Evolutionary conservation across 176 grass and related monocot genomes (phyloP).

Genomic region (Oryza meyeriana): DNA sequence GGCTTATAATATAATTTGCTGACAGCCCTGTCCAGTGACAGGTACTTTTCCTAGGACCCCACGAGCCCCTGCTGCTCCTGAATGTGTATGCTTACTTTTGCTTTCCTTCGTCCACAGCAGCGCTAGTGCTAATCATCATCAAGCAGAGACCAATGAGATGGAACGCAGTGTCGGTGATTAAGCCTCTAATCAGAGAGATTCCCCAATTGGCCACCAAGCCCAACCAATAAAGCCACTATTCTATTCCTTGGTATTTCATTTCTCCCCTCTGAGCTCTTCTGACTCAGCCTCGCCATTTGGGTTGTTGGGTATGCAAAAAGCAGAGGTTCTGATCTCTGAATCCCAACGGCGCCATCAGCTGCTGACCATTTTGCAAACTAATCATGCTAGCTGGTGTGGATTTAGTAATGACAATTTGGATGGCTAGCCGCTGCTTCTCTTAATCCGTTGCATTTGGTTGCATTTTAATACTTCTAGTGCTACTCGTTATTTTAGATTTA

Average conservation of each 20-base stretch:
- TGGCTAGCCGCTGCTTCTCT: background rate
- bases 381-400: background rate
- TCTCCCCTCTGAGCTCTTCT: background rate
- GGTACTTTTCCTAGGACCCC: background rate
- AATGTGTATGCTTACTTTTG: background rate
- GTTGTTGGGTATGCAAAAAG: background rate
- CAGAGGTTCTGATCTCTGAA: background rate
- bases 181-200: background rate
- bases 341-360: background rate
- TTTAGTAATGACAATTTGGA: background rate
- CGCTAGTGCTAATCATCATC: background rate
- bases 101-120: background rate
- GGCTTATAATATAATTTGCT: too few species aligned
- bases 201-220: background rate
- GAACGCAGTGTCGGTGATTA: constrained; percentile 19
- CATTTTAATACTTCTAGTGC: background rate
- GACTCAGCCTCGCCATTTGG: background rate
- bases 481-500: too few species aligned
- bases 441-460: background rate
- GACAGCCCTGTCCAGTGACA: background rate
- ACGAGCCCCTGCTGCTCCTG: too few species aligned
- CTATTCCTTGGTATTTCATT: too few species aligned
- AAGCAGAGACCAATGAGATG: background rate
- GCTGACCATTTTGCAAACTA: background rate
- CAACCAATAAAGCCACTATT: background rate